A percentile compares a stretch with the other conserved stretches of the same genome.
Conservation (phyloP, 306 rosid genomes). For the Canavalia gladiata region DNA sequence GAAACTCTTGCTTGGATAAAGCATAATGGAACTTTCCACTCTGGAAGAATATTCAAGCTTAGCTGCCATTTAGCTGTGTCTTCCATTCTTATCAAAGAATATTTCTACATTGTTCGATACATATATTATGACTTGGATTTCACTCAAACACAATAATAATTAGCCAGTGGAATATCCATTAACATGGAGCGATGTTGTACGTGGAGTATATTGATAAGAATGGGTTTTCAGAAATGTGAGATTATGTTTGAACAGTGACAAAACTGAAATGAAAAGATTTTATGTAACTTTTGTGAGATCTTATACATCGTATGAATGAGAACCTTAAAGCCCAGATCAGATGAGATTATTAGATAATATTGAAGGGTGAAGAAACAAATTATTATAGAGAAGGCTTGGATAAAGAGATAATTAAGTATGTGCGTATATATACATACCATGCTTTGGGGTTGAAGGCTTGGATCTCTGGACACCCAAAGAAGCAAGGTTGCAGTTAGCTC, state of each 20-base stretch:
- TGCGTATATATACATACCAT: conserved; percentile 53
- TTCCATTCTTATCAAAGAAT: conserved; percentile 55
- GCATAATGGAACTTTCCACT: conserved; percentile 60
- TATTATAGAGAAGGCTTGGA: neutral
- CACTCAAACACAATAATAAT: conserved; percentile 43
- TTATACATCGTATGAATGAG: conserved; percentile 49
- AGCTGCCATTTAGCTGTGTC: conserved; percentile 58
- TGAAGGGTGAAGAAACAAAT: neutral
- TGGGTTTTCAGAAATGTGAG: conserved; percentile 12
- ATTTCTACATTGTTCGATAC: conserved; percentile 45
- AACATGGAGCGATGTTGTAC: conserved; percentile 5
- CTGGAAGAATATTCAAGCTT: conserved; percentile 66
- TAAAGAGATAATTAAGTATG: neutral
- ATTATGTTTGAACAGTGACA: conserved; percentile 48
- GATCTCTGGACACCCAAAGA: conserved; percentile 99
- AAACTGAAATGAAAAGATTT: conserved; percentile 45
- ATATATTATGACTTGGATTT: conserved; percentile 28
- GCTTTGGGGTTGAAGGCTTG: conserved; percentile 98
- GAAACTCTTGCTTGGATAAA: conserved; percentile 45
- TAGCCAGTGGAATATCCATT: conserved; percentile 55
- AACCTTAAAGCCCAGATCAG: conserved; percentile 22
- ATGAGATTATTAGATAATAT: neutral
- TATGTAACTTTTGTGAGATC: conserved; percentile 49
- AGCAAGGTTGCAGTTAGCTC: conserved; percentile 99
- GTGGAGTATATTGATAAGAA: conserved; percentile 15